Percentiles rank a stretch among this genome's conserved stretches.
Evolutionary conservation across 2,329 filamentous ascomycete genomes (phyloP).

Genomic region (Dactylonectria estremocensis): DNA sequence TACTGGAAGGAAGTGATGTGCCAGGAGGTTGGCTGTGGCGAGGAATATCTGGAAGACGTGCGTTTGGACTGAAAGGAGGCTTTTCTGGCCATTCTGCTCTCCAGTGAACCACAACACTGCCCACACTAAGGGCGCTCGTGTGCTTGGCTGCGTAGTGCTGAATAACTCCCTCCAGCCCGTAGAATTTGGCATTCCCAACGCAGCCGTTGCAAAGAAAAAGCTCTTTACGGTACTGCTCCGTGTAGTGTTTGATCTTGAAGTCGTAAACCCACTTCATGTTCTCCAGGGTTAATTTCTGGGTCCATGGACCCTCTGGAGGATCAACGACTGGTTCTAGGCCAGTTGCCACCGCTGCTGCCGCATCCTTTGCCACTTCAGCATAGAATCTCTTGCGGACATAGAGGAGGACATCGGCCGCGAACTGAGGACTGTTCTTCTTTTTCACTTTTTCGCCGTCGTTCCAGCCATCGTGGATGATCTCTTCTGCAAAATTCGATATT

Average conservation of each 20-base stretch:
- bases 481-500: constrained; percentile 78
- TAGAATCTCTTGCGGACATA: constrained; percentile 79
- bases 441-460: constrained; percentile 73
- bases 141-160: constrained; percentile 91
- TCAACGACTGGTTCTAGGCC: constrained; percentile 63
- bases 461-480: constrained; percentile 78
- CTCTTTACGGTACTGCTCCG: constrained; percentile 77
- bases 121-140: constrained; percentile 77
- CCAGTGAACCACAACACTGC: constrained; percentile 84
- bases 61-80: constrained; percentile 79
- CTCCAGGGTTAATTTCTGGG: constrained; percentile 79
- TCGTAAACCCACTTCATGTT: constrained; percentile 92
- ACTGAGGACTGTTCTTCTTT: constrained; percentile 75
- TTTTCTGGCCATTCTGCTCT: constrained; percentile 84
- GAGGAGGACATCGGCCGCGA: constrained; percentile 81
- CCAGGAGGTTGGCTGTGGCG: constrained; percentile 11
- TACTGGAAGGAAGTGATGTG: constrained; percentile 12
- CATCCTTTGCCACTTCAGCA: constrained; percentile 69
- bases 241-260: constrained; percentile 79
- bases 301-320: constrained; percentile 67
- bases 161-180: constrained; percentile 83
- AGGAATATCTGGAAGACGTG: constrained; percentile 54
- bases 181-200: constrained; percentile 75
- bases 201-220: constrained; percentile 84
- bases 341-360: constrained; percentile 61